These are phyloP conservation scores for Rhynchosporium agropyri DNA, from an alignment of 2,329 filamentous ascomycete species.

Conservation along the genomic window DNA sequence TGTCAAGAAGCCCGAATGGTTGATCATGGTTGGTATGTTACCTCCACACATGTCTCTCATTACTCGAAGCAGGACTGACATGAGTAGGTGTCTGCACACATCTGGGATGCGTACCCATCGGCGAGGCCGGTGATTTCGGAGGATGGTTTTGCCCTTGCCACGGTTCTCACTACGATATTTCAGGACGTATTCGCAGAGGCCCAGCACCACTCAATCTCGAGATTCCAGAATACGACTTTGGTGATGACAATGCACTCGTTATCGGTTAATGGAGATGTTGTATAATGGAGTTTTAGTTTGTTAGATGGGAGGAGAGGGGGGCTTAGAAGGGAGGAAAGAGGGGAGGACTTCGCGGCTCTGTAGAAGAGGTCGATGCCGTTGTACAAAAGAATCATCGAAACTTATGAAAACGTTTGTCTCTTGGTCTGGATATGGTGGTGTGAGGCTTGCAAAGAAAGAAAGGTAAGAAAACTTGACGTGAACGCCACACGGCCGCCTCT, in stretches of 20 bases:
- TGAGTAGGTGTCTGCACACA: constrained; percentile 94
- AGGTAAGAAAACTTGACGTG: too few relatives aligned
- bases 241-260: constrained; percentile 82
- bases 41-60: not conserved
- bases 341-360: constrained; percentile 45
- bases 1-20: constrained; percentile 98
- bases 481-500: too few relatives aligned
- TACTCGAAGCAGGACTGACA: constrained; percentile 15
- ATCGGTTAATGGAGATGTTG: constrained; percentile 71
- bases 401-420: constrained; percentile 11
- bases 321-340: constrained; percentile 12
- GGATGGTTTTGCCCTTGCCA: constrained; percentile 99
- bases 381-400: constrained; percentile 41
- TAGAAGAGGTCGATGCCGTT: constrained; percentile 45
- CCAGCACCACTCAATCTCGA: constrained; percentile 97
- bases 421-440: not conserved
- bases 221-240: constrained; percentile 90
- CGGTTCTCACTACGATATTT: constrained; percentile 99
- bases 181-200: constrained; percentile 95
- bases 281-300: constrained; percentile 24
- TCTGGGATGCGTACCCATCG: constrained; percentile 97
- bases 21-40: constrained; percentile 88
- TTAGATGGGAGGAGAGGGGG: constrained; percentile 11
- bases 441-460: too few relatives aligned
- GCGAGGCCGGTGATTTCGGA: constrained; percentile 95